These are phyloP conservation scores for Chrysoporthe puriensis DNA, from an alignment of 2,329 filamentous ascomycete species.

Conservation along the genomic window DNA sequence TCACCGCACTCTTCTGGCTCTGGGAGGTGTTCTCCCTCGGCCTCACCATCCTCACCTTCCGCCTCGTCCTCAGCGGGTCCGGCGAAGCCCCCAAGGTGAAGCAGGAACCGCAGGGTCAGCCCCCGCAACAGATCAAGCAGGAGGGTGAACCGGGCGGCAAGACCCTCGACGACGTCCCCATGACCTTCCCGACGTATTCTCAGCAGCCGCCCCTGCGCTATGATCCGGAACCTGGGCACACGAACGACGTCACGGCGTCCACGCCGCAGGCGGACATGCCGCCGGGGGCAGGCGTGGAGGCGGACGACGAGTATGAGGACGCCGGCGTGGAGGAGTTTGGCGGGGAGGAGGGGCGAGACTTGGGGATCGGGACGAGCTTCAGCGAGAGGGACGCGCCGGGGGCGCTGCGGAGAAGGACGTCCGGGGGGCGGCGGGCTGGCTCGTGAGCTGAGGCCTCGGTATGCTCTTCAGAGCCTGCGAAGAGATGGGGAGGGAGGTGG, in stretches of 20 bases:
- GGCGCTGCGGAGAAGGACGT: constrained; percentile 21
- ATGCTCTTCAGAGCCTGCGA: background rate
- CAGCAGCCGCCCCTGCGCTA: constrained; percentile 28
- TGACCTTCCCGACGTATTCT: constrained; percentile 28
- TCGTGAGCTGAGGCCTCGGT: background rate
- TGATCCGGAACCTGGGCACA: constrained; percentile 35
- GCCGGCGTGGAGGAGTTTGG: constrained; percentile 33
- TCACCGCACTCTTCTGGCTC: constrained; percentile 75
- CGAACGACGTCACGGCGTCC: background rate
- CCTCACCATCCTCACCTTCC: constrained; percentile 64
- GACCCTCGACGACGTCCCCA: constrained; percentile 24
- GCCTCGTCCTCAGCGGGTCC: constrained; percentile 38
- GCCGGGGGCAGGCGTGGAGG: constrained; percentile 39
- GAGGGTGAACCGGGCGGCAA: constrained; percentile 12
- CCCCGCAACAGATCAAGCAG: constrained; percentile 17
- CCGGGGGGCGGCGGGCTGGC: constrained; percentile 6
- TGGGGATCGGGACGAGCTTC: constrained; percentile 59
- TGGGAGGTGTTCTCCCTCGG: constrained; percentile 71
- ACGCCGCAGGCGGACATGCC: constrained; percentile 12
- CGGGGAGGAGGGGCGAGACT: constrained; percentile 43
- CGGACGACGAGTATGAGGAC: constrained; percentile 36
- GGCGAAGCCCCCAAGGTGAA: constrained; percentile 30
- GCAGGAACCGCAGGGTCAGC: constrained; percentile 16
- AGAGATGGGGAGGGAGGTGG: no score
- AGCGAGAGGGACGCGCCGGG: constrained; percentile 34